These are phyloP conservation scores for Tulasnella sp. DNA, from an alignment of 768 basidiomycete species.

Conservation along the genomic window DNA sequence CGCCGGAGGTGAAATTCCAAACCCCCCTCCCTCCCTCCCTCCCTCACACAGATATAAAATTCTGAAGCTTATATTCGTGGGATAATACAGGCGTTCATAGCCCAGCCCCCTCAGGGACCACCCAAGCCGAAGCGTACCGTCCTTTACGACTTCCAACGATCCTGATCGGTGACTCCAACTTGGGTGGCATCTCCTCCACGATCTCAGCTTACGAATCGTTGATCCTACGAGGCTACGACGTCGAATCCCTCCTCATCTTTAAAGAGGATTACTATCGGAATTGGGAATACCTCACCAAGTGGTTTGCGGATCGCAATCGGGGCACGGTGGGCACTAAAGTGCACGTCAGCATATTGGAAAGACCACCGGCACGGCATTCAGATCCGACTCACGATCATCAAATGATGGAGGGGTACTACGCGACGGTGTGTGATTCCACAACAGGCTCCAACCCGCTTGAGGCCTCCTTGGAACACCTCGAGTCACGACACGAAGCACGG, in stretches of 20 bases:
- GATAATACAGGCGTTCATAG: no score
- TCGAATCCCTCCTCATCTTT: slow-evolving; percentile 78
- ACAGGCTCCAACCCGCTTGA: slow-evolving; percentile 23
- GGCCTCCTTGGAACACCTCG: slow-evolving; percentile 44
- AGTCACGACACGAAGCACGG: slow-evolving; percentile 50
- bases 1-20: slow-evolving; percentile 87
- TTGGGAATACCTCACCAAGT: slow-evolving; percentile 64
- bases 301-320: slow-evolving; percentile 57
- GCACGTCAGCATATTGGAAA: slow-evolving; percentile 40
- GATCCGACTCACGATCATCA: slow-evolving; percentile 37
- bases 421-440: slow-evolving; percentile 23
- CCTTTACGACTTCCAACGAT: slow-evolving; percentile 80
- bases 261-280: slow-evolving; percentile 81
- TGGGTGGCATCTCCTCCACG: slow-evolving; percentile 90
- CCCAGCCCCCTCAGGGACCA: slow-evolving; percentile 68
- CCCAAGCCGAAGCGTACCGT: slow-evolving; percentile 77
- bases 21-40: no score
- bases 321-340: slow-evolving; percentile 25
- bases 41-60: no score
- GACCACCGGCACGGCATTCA: slow-evolving; percentile 44
- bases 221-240: slow-evolving; percentile 74
- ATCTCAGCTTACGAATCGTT: slow-evolving; percentile 90
- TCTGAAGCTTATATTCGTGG: no score
- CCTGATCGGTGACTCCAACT: slow-evolving; percentile 74
- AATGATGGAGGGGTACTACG: slow-evolving; percentile 63